Evolutionary conservation across 805 yeast genomes (phyloP).

Genomic region (Spathaspora passalidarum): DNA sequence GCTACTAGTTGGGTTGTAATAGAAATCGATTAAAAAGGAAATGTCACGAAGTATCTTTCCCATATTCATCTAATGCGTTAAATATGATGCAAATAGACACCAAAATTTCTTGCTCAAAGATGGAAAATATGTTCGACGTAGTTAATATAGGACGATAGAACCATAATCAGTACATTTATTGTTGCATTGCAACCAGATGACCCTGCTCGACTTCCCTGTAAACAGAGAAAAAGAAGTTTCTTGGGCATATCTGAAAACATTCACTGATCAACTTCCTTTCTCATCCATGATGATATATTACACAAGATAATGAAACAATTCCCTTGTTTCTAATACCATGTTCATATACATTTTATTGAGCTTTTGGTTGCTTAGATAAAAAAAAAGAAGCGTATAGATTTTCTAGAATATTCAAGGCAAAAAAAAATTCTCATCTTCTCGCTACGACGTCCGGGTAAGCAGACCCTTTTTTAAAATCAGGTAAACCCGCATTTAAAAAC

Average conservation of each 20-base stretch:
- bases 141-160: conserved; percentile 65
- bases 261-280: conserved; percentile 10
- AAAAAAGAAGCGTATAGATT: not conserved
- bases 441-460: not conserved
- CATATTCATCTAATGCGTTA: conserved; percentile 63
- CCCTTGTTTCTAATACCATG: not conserved
- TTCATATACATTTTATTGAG: not conserved
- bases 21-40: conserved; percentile 9
- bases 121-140: conserved; percentile 80
- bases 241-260: conserved; percentile 2
- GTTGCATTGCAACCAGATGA: not conserved
- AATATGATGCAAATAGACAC: conserved; percentile 6
- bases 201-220: conserved; percentile 1
- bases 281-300: conserved; percentile 10
- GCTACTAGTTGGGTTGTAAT: conserved; percentile 64
- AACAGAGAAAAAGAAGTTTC: conserved; percentile 6
- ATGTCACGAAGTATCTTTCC: conserved; percentile 77
- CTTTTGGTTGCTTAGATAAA: no score
- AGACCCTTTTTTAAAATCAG: no score
- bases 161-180: conserved; percentile 27
- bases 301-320: not conserved
- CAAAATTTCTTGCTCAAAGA: conserved; percentile 44
- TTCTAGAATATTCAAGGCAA: not conserved
- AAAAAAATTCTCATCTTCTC: not conserved
- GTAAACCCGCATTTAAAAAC: not conserved